Evolutionary conservation across 108 stramenopile species (phyloP), one percentile per base, ranked within the genome.

Genomic region (Skeletonema grethae): DNA sequence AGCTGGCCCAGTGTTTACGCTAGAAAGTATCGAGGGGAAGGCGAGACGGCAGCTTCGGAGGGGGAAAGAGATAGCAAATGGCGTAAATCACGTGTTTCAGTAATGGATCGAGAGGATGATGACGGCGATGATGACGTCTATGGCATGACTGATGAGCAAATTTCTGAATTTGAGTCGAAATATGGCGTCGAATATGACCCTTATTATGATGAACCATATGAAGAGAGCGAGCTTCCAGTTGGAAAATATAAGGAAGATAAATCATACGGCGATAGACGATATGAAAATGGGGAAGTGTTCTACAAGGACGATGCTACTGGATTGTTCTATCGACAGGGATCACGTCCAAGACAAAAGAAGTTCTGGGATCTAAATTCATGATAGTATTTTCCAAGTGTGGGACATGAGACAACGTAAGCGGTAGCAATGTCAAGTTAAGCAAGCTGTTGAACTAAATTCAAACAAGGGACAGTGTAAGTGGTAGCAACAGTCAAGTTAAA

Each of bases 201-300:
- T 4, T 80, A 95, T 55, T 92, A 90, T 56, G 93, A 95, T 67
- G 93, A 95, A 76, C 93, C 93, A 29, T 95, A 92, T 67, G 78
- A 83, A 5, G 89, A 89, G 70, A 82, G 86, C 22, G 90, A 95
- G 48, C 75, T 95, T 31, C 93, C 93, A 7, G 76, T 73, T 48
- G 90, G 87, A 16, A 76, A 77, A 18, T 92, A 67, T 68, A 67
- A 67, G 24, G 76, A 80, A 29, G 93, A 95, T 67, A 85, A 85
- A 70, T 61, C 63, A 13, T 95, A 90, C 65, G 90, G 90, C 22
- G 90, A 95, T 86, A 84, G 90, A 7, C 81, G 85, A 32, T 95
- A 92, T 67, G 85, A 86, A 18, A 87, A 89, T 65, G 90, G 90
- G 20, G 93, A 95, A 70, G 86, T 90, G 9, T 92, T 92, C 67